Base-by-base conservation (phyloP, 805 yeast genomes). In the Saccharomyces eubayanus region DNA sequence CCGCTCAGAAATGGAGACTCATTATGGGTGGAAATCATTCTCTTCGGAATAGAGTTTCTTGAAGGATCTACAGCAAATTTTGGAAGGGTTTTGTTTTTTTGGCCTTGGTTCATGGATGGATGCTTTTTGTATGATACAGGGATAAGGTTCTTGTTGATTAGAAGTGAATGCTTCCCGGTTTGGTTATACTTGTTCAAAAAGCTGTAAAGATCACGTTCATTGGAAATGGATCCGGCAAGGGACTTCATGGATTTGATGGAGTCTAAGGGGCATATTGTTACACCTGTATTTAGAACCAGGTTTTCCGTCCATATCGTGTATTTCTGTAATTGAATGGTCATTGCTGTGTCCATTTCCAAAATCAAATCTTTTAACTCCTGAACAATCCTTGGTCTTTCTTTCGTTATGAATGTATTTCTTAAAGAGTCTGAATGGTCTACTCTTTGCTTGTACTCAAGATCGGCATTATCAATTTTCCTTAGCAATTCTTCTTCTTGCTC, bases 401-500 rank as follows among this genome's bases (percentile, higher is more conserved):
- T 76, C 62, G 79, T 77, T 54, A 89, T 72, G 52, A 90, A 81
- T 54, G 85, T 91, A 59, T 82, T 84, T 68, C 94, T 85, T 60
- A 83, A 68, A 47, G 86, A 81, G 59, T 86, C 84, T 30, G 94
- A 87, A 2, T 81, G 72, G 46, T 83, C 79, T 5, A 90, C 96
- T 63, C 81, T 86, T 62, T 80, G 82, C 67, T 84, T 83, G 72
- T 89, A 94, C 58, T 94, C 99, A 52, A 80, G 78, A 69, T 94
- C 97, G 0, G 97, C 95, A 52, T 75, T 71, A 59, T 85, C 88
- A 48, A 94, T 88, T 65, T 92, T 91, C 52, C 84, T 74, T 56
- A 79, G 82, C 20, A 92, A 74, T 50, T 91, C 96, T 65, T 92
- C 98, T 66, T 94, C 98, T 71, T 92, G 97, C 49, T 78, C 81